Conservation (phyloP, 2,329 filamentous ascomycete species). For the Aspergillus sp. region DNA sequence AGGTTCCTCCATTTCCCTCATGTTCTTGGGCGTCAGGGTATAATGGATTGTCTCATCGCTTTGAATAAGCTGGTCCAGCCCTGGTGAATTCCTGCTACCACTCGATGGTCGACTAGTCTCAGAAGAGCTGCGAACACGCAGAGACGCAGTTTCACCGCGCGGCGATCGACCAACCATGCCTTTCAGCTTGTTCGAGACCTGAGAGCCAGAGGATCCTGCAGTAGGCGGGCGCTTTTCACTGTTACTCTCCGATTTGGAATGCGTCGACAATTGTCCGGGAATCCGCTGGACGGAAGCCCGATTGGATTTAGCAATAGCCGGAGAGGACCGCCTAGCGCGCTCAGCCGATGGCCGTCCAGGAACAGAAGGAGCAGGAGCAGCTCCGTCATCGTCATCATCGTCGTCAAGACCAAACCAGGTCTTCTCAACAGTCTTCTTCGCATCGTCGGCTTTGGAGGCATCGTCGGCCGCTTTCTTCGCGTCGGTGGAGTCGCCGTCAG, state of each 20-base stretch:
- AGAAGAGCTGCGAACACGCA: conserved; percentile 29
- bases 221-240: conserved; percentile 34
- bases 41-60: conserved; percentile 78
- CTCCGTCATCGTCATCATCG: background rate
- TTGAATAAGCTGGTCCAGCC: conserved; percentile 73
- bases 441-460: background rate
- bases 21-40: conserved; percentile 71
- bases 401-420: background rate
- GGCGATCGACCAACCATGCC: conserved; percentile 33
- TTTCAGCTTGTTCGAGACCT: conserved; percentile 37
- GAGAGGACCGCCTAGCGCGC: background rate
- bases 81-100: conserved; percentile 33
- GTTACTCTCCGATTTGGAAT: conserved; percentile 30
- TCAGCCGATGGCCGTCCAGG: background rate
- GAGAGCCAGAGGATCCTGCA: conserved; percentile 34
- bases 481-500: conserved; percentile 9
- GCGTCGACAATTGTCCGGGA: conserved; percentile 24
- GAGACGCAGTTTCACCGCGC: conserved; percentile 21
- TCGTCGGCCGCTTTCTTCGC: conserved; percentile 4
- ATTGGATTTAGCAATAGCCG: conserved; percentile 13
- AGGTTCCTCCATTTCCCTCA: conserved; percentile 61
- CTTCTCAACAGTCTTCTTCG: background rate
- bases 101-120: conserved; percentile 27
- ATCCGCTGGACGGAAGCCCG: conserved; percentile 38
- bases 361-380: background rate